phyloP scores from a whole-genome alignment of 2,329 filamentous ascomycete species.

The Sarocladiaceae sp. region DNA sequence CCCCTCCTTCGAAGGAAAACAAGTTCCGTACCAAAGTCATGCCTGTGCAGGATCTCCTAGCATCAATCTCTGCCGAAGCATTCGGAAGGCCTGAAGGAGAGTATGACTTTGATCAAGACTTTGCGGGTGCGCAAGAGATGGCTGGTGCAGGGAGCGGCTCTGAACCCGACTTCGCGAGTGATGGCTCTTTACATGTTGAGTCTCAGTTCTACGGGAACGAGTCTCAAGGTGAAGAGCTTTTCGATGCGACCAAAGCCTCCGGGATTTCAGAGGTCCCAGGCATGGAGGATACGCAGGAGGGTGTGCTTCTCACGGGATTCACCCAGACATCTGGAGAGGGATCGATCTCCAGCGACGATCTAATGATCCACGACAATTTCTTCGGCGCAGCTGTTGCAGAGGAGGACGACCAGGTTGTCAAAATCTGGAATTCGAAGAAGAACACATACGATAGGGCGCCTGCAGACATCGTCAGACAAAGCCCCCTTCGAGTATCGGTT shows the following conservation, averaged over 20 bases:
- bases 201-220: constrained; percentile 46
- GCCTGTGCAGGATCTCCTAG: constrained; percentile 81
- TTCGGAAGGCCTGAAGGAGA: constrained; percentile 61
- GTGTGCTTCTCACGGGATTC: constrained; percentile 29
- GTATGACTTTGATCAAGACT: constrained; percentile 61
- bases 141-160: constrained; percentile 36
- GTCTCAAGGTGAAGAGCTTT: constrained; percentile 40
- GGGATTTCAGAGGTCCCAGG: constrained; percentile 22
- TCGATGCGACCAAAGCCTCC: constrained; percentile 39
- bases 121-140: constrained; percentile 49
- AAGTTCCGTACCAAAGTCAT: constrained; percentile 87
- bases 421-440: constrained; percentile 74
- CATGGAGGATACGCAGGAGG: constrained; percentile 33
- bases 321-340: constrained; percentile 17
- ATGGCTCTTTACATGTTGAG: constrained; percentile 31
- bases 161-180: constrained; percentile 24
- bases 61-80: constrained; percentile 84
- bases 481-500: constrained; percentile 72
- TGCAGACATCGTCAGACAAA: constrained; percentile 54
- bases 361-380: constrained; percentile 74
- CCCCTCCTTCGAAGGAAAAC: constrained; percentile 73
- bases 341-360: constrained; percentile 53
- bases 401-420: constrained; percentile 58
- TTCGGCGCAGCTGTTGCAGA: constrained; percentile 56
- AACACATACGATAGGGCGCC: constrained; percentile 70